A percentile compares a stretch with the other conserved stretches of the same genome.
phyloP scores from a whole-genome alignment of 495 filamentous ascomycete species.

The Lasiosphaeria hispida region DNA sequence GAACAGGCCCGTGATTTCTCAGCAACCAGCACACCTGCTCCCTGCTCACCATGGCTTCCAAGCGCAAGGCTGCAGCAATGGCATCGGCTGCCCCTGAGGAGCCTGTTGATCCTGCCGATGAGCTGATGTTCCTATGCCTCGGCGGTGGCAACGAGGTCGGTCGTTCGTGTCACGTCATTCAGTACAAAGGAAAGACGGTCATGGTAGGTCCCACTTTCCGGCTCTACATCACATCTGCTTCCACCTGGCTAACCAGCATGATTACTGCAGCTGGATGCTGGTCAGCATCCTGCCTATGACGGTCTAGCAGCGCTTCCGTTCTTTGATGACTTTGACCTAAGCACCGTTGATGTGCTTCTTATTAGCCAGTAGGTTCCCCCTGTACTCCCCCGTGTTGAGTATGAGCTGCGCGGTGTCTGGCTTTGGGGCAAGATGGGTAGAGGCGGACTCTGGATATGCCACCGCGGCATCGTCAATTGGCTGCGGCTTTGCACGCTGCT shows the following conservation, averaged over 20 bases:
- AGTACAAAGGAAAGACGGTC: slow-evolving; percentile 98
- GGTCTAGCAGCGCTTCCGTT: slow-evolving; percentile 91
- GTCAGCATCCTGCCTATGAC: slow-evolving; percentile 95
- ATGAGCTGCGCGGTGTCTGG: slow-evolving; percentile 17
- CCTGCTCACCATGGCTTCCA: slow-evolving; percentile 60
- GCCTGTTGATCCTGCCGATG: slow-evolving; percentile 74
- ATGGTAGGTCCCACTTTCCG: slow-evolving; percentile 63
- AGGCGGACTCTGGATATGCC: slow-evolving; percentile 19
- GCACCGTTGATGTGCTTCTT: slow-evolving; percentile 91
- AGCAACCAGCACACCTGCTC: background rate
- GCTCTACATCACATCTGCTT: background rate
- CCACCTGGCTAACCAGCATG: slow-evolving; percentile 18
- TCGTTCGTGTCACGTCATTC: slow-evolving; percentile 93
- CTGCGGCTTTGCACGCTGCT: background rate
- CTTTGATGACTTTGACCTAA: slow-evolving; percentile 97
- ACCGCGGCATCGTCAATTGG: slow-evolving; percentile 7
- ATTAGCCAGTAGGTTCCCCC: slow-evolving; percentile 86
- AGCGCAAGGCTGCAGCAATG: slow-evolving; percentile 70
- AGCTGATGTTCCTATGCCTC: slow-evolving; percentile 87
- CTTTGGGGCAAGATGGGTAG: slow-evolving; percentile 24
- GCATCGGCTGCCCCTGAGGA: slow-evolving; percentile 59
- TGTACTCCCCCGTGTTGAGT: slow-evolving; percentile 14
- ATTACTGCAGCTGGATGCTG: slow-evolving; percentile 84
- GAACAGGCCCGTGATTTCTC: background rate
- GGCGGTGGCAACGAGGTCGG: slow-evolving; percentile 97